A percentile compares a stretch with the other conserved stretches of the same genome.
These are phyloP conservation scores for Typha latifolia DNA, from an alignment of 176 grass and related monocot genomes.

Conservation along the genomic window DNA sequence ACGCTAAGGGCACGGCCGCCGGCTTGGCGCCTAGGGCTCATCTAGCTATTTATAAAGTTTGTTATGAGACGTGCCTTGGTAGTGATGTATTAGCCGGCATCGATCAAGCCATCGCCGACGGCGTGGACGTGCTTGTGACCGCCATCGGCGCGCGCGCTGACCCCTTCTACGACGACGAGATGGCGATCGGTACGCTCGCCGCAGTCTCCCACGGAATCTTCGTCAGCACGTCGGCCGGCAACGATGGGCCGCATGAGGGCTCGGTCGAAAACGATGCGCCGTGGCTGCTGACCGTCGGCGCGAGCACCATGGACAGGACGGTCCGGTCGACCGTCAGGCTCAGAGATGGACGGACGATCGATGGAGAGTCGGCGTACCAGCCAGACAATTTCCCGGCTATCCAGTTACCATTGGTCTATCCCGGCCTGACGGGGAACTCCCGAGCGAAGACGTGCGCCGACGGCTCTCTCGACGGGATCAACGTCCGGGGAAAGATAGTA, in stretches of 20 bases:
- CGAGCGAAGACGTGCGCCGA: conserved; percentile 1
- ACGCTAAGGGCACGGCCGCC: conserved; percentile 18
- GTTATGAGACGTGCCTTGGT: conserved; percentile 33
- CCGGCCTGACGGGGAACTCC: neutral
- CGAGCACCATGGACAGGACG: neutral
- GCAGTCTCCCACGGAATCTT: conserved; percentile 29
- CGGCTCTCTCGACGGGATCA: conserved; percentile 10
- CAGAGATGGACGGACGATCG: neutral
- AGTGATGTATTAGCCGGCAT: conserved; percentile 35
- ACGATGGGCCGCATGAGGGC: neutral
- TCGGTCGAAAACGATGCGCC: conserved; percentile 1
- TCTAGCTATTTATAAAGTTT: conserved; percentile 28
- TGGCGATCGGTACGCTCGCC: conserved; percentile 29
- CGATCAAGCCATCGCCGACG: conserved; percentile 42
- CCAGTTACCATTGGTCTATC: neutral
- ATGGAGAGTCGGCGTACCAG: conserved; percentile 3
- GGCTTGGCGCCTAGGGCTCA: conserved; percentile 57
- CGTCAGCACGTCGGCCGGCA: conserved; percentile 28
- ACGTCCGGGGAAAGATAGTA: conserved; percentile 12
- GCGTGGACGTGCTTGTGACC: conserved; percentile 61
- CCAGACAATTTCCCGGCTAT: neutral
- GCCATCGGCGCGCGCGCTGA: conserved; percentile 24
- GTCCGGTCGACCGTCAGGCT: conserved; percentile 1
- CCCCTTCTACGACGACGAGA: conserved; percentile 43
- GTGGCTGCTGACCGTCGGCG: conserved; percentile 6